These are phyloP conservation scores for Teunomyces panamensis DNA, from an alignment of 805 yeast species.

Conservation along the genomic window DNA sequence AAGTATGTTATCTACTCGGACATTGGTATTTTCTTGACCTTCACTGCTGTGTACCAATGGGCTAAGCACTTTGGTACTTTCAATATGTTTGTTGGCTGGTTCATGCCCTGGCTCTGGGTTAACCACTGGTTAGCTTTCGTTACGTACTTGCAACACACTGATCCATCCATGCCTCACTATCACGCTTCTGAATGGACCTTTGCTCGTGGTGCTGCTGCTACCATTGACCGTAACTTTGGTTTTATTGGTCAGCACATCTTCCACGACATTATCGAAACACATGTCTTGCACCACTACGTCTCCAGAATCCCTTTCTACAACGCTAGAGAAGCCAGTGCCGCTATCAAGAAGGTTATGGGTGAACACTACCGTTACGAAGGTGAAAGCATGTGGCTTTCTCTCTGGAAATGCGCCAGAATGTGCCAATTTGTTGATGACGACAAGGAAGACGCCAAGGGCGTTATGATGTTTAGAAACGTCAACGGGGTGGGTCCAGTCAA, in stretches of 20 bases:
- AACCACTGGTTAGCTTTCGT: conserved; percentile 91
- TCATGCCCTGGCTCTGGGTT: conserved; percentile 72
- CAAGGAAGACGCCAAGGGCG: conserved; percentile 65
- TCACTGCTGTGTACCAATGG: conserved; percentile 56
- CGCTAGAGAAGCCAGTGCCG: conserved; percentile 76
- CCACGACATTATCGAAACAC: conserved; percentile 90
- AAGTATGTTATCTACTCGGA: conserved; percentile 72
- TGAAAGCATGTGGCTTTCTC: conserved; percentile 70
- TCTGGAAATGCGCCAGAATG: conserved; percentile 60
- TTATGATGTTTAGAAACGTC: conserved; percentile 70
- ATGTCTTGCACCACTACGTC: conserved; percentile 80
- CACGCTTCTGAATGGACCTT: conserved; percentile 74
- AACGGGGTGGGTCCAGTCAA: conserved; percentile 44
- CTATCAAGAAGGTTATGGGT: conserved; percentile 83
- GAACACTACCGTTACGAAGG: conserved; percentile 63
- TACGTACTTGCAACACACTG: conserved; percentile 82
- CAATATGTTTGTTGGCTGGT: conserved; percentile 65
- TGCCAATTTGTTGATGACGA: conserved; percentile 77
- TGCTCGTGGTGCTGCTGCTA: conserved; percentile 88
- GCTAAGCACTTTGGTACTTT: conserved; percentile 59
- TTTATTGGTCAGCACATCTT: conserved; percentile 73
- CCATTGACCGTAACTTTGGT: conserved; percentile 82
- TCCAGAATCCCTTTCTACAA: conserved; percentile 86
- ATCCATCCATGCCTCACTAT: conserved; percentile 77
- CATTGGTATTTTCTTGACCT: conserved; percentile 60